These are phyloP conservation scores for Cercophora newfieldiana DNA, from an alignment of 495 filamentous ascomycete species.

Conservation along the genomic window DNA sequence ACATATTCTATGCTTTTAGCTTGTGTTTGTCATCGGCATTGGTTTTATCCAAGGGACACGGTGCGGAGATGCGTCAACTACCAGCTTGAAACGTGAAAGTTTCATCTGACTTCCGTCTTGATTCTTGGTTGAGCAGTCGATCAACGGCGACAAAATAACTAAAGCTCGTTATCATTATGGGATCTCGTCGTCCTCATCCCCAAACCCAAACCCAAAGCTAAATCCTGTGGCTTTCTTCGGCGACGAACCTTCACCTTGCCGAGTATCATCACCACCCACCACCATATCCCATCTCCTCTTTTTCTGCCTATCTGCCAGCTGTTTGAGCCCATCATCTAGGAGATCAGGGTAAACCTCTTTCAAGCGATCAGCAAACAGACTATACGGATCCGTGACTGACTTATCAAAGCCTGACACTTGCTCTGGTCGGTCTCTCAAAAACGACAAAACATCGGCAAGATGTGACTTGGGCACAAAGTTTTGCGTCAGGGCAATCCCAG, in stretches of 20 bases:
- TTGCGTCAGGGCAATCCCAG: slow-evolving; percentile 87
- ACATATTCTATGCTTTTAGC: too few relatives aligned
- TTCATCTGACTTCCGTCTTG: not conserved
- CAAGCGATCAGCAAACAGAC: slow-evolving; percentile 73
- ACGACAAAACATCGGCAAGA: slow-evolving; percentile 72
- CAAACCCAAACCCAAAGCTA: slow-evolving; percentile 77
- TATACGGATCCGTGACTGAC: slow-evolving; percentile 71
- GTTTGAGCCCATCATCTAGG: slow-evolving; percentile 61
- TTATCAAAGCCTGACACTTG: slow-evolving; percentile 85
- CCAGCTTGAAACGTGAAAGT: too few relatives aligned
- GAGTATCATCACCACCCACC: slow-evolving; percentile 50
- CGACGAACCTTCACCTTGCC: slow-evolving; percentile 36
- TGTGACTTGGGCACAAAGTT: slow-evolving; percentile 88
- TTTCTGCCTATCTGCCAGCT: slow-evolving; percentile 64
- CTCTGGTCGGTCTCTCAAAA: slow-evolving; percentile 77
- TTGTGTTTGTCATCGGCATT: too few relatives aligned
- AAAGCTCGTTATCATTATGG: too few relatives aligned
- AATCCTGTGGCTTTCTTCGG: slow-evolving; percentile 59
- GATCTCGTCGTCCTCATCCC: slow-evolving; percentile 54
- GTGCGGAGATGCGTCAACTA: too few relatives aligned
- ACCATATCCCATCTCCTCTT: slow-evolving; percentile 88
- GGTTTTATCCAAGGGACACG: too few relatives aligned
- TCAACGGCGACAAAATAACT: too few relatives aligned
- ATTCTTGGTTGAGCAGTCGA: not conserved
- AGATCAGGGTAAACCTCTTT: slow-evolving; percentile 61